Evolutionary conservation across 768 basidiomycete species (phyloP), one percentile per base, ranked within the genome.

Genomic region (Favolaschia claudopus): DNA sequence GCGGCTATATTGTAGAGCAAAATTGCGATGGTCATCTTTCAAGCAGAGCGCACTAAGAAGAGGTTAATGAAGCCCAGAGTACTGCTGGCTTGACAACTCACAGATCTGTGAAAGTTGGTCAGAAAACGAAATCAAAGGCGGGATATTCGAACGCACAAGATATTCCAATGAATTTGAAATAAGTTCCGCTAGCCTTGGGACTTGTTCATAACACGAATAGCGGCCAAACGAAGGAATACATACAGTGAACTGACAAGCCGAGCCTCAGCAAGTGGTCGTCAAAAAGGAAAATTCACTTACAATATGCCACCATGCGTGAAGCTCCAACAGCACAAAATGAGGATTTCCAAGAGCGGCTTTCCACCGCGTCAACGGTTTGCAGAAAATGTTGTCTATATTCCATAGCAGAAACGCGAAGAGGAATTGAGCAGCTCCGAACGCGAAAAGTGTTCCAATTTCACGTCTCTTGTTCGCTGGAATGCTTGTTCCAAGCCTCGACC

Each of bases 361-460:
- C 82, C 83, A 84, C 9, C 65, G 56, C 9, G 86, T 89, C 43
- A 90, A 65, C 15, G 72, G 70, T 48, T 77, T 76, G 68, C 92
- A 94, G 64, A 88, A 92, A 9, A 89, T 78, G 64, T 92, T 93
- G 70, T 94, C 92, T 60, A 93, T 62, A 67, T 93, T 94, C 91
- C 91, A 93, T 22, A 92, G 74, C 13, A 85, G 69, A 69, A 92
- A 93, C 0, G 89, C 92, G 7, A 85, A 65, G 0, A 79, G 76
- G 67, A 92, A 93, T 9, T 82, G 73, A 1, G 65, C 72, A 7
- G 83, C 78, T 22, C 92, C 92, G 1, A 71, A 78, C 27, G 72
- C 69, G 70, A 89, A 86, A 12, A 86, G 63, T 32, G 70, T 76
- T 10, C 70, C 71, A 34, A 88, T 81, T 3, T 64, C 64, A 2